These are phyloP conservation scores for Sinapis alba DNA, from an alignment of 441 rosid genomes.

Conservation along the genomic window DNA sequence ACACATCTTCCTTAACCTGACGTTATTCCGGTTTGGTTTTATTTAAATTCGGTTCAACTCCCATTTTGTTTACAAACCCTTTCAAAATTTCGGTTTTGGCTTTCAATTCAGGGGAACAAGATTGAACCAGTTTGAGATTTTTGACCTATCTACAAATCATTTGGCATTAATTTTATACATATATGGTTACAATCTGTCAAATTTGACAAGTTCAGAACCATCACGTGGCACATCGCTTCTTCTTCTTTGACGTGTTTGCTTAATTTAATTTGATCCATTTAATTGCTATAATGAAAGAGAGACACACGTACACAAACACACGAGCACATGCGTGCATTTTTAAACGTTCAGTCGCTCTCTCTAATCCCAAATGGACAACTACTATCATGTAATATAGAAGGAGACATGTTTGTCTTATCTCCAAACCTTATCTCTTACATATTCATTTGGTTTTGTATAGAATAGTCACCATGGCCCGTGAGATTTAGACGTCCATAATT, in stretches of 20 bases:
- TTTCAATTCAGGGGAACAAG: neutral
- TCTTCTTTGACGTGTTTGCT: neutral
- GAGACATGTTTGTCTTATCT: constrained; percentile 27
- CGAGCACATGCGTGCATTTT: constrained; percentile 28
- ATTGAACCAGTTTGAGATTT: neutral
- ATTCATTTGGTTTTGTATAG: neutral
- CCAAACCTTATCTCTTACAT: neutral
- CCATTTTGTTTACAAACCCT: neutral
- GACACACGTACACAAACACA: constrained; percentile 18
- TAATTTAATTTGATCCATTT: constrained; percentile 16
- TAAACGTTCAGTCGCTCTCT: constrained; percentile 22
- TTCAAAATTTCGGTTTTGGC: neutral
- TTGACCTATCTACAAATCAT: neutral
- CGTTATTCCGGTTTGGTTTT: constrained; percentile 7
- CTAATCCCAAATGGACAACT: constrained; percentile 21
- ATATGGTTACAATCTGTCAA: neutral
- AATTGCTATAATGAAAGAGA: constrained; percentile 10
- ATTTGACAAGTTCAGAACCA: neutral
- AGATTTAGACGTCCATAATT: no score
- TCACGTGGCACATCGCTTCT: neutral
- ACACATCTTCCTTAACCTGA: constrained; percentile 11
- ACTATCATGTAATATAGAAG: constrained; percentile 12
- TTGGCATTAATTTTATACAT: neutral
- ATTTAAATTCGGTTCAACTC: neutral
- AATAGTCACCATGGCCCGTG: no score